These are phyloP conservation scores for Endocalyx cinctus DNA, from an alignment of 2,329 filamentous ascomycete species.

Conservation along the genomic window DNA sequence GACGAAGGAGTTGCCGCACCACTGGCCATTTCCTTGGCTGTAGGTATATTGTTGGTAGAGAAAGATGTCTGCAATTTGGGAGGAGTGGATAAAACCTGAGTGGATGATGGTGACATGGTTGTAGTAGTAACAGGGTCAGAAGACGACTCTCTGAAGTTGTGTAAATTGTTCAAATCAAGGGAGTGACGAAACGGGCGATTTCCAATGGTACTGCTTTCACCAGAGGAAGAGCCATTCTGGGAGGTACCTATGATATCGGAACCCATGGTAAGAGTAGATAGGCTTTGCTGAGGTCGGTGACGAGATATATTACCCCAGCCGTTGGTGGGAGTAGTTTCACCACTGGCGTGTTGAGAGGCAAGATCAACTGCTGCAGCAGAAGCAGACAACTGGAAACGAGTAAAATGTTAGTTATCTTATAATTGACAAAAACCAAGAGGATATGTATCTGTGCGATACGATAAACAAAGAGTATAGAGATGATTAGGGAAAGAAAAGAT, in stretches of 20 bases:
- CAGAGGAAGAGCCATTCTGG: conserved; percentile 31
- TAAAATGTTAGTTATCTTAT: too few relatives aligned
- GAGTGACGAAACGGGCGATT: conserved; percentile 53
- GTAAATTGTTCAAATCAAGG: conserved; percentile 44
- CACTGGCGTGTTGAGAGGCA: conserved; percentile 63
- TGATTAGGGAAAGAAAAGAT: too few relatives aligned
- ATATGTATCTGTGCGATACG: too few relatives aligned
- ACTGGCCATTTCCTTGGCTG: conserved; percentile 65
- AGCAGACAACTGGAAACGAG: conserved; percentile 62
- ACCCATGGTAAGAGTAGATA: conserved; percentile 43
- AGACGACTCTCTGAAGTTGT: conserved; percentile 31
- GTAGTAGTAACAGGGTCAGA: conserved; percentile 32
- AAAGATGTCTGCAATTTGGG: conserved; percentile 82
- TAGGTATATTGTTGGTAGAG: conserved; percentile 84
- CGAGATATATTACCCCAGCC: conserved; percentile 62
- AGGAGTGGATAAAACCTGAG: conserved; percentile 54
- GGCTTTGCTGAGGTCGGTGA: conserved; percentile 62
- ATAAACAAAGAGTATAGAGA: too few relatives aligned
- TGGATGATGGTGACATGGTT: conserved; percentile 43
- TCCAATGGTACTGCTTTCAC: conserved; percentile 43
- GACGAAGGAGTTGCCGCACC: conserved; percentile 35
- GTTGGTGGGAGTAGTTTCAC: conserved; percentile 38
- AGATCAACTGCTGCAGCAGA: conserved; percentile 79
- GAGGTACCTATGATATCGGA: conserved; percentile 31
- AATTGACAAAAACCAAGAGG: too few relatives aligned